Evolutionary conservation across 306 rosid genomes (phyloP), one percentile per base, ranked within the genome.

Genomic region (Quercus dentata): DNA sequence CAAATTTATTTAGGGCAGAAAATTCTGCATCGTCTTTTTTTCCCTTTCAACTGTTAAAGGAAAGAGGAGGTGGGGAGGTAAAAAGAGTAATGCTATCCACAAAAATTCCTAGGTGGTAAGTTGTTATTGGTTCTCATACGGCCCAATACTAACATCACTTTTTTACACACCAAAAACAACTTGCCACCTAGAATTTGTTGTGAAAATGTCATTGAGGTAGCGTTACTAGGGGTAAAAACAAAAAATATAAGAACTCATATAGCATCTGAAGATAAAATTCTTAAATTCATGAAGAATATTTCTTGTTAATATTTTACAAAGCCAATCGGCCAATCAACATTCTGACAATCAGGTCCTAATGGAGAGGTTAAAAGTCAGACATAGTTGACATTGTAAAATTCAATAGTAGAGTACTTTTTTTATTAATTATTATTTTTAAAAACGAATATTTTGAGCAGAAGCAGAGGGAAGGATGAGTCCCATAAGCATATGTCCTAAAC

Each of bases 321-420:
- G 10, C 25, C 27, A 46, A 44, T 56, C 21, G 52, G 6, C 25
- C 20, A 46, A 44, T 56, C 35, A 56, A 62, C 28, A 61, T 54
- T 78, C 38, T 49, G 25, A 78, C 49, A 77, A 27, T 81, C 78
- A 70, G 71, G 78, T 74, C 23, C 70, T 67, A 55, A 17, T 21
- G 56, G 27, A 31, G 35, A 77, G 25, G 80, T 12, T 27, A 80
- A 80, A 76, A 61, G 23, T 69, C 69, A 76, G 6, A 73, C 30
- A 12, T 59, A 58, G 76, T 28, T 18, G 30, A 68, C 20, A 61
- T 25, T 56, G 54, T 64, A 15, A n/a, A 35, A 55, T 21, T 41
- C 70, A 38, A 21, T 9, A 52, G 74, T 52, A 79, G 21, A 57
- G 62, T 57, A 56, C 25, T 4, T n/a, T 57, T 20, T 56, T n/a